These are phyloP conservation scores for Pestalotiopsis sp. DNA, from an alignment of 2,329 filamentous ascomycete species.

Conservation along the genomic window DNA sequence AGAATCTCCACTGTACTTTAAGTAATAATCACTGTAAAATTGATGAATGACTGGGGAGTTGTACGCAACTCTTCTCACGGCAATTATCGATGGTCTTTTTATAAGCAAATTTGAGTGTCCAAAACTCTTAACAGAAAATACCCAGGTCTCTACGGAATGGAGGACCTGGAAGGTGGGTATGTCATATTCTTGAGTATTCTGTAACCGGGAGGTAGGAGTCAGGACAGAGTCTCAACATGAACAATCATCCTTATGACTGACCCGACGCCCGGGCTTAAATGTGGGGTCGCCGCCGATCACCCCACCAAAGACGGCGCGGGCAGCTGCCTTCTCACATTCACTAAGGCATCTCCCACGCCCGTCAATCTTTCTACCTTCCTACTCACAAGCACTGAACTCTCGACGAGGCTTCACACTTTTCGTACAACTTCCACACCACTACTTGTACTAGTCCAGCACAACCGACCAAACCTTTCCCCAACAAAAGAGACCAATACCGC, in stretches of 20 bases:
- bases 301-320: constrained; percentile 12
- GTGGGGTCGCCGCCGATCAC: neutral
- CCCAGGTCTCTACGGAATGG: too few relatives aligned
- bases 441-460: neutral
- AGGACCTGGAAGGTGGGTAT: too few relatives aligned
- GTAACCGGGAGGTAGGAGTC: neutral
- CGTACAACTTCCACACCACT: neutral
- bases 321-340: neutral
- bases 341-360: neutral
- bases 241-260: constrained; percentile 1
- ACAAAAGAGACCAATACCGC: constrained; percentile 10
- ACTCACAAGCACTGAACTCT: neutral
- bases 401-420: neutral
- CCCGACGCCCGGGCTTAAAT: neutral
- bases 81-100: neutral
- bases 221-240: neutral
- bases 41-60: constrained; percentile 15
- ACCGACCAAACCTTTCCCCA: neutral
- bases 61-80: constrained; percentile 25
- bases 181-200: neutral
- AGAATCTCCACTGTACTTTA: constrained; percentile 41
- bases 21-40: constrained; percentile 24
- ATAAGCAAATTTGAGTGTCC: neutral
- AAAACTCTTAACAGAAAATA: too few relatives aligned
- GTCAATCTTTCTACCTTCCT: neutral